phyloP scores from a whole-genome alignment of 495 filamentous ascomycete genomes.

The Talaromyces adpressus region DNA sequence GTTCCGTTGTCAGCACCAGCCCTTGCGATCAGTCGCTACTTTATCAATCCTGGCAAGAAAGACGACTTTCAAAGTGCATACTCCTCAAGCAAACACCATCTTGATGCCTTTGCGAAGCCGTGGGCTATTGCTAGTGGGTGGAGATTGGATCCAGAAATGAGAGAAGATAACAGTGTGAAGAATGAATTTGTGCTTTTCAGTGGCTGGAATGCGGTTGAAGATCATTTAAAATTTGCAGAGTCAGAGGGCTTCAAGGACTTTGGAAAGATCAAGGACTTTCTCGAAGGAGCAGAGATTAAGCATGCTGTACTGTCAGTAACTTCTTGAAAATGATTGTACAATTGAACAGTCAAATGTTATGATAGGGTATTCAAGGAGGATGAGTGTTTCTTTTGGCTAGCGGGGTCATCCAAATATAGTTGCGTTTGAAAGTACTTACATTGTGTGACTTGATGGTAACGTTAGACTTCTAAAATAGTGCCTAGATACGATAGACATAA shows the following conservation, averaged over 20 bases:
- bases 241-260: constrained; percentile 31
- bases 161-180: constrained; percentile 12
- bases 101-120: constrained; percentile 31
- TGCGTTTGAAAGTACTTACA: background rate
- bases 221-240: constrained; percentile 34
- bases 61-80: constrained; percentile 29
- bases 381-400: background rate
- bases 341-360: background rate
- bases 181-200: constrained; percentile 48
- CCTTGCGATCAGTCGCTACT: constrained; percentile 35
- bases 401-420: background rate
- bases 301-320: constrained; percentile 20
- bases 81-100: constrained; percentile 17
- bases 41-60: constrained; percentile 32
- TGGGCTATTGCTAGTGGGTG: constrained; percentile 34
- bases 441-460: background rate
- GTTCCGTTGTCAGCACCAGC: constrained; percentile 34
- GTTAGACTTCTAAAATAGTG: background rate
- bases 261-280: constrained; percentile 16
- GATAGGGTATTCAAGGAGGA: background rate
- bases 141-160: constrained; percentile 37
- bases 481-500: background rate
- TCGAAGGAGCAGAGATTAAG: constrained; percentile 35
- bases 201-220: constrained; percentile 42
- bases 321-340: background rate